Evolutionary conservation across 2,329 filamentous ascomycete genomes (phyloP).

Genomic region (Pestalotiopsis sp.): DNA sequence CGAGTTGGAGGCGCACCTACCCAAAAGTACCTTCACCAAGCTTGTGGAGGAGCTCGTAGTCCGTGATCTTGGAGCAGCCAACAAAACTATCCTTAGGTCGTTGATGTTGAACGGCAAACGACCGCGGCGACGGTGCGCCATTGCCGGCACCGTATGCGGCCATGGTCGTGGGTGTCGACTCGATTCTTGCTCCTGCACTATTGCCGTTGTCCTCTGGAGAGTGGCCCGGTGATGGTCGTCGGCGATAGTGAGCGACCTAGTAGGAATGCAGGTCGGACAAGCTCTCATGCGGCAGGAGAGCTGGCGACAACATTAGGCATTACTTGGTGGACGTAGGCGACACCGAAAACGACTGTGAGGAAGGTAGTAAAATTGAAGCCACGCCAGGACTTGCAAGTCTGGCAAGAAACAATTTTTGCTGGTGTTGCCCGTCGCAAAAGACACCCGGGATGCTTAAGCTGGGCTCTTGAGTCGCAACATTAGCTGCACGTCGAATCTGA

Average conservation of each 20-base stretch:
- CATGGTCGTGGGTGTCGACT: neutral
- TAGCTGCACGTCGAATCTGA: neutral
- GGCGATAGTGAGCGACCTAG: neutral
- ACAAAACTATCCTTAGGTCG: constrained; percentile 66
- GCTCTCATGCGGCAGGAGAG: neutral
- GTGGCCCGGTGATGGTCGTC: neutral
- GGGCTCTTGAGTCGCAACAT: neutral
- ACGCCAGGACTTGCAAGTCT: neutral
- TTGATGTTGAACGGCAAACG: constrained; percentile 59
- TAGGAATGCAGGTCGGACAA: neutral
- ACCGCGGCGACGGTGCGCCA: constrained; percentile 52
- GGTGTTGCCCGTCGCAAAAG: neutral
- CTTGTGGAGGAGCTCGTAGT: constrained; percentile 81
- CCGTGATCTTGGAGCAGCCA: constrained; percentile 81
- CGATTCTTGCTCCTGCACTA: neutral
- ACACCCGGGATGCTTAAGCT: neutral
- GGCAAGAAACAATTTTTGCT: neutral
- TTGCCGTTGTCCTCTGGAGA: neutral
- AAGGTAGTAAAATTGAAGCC: neutral
- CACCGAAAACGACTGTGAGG: neutral
- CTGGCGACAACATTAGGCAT: constrained; percentile 4
- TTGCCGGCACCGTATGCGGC: constrained; percentile 18
- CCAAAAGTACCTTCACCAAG: constrained; percentile 96
- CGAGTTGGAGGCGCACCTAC: constrained; percentile 45
- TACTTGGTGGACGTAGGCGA: neutral